Evolutionary conservation across 169 alveolate species (phyloP), one percentile per base, ranked within the genome.

Genomic region (Plasmodium ovale): DNA sequence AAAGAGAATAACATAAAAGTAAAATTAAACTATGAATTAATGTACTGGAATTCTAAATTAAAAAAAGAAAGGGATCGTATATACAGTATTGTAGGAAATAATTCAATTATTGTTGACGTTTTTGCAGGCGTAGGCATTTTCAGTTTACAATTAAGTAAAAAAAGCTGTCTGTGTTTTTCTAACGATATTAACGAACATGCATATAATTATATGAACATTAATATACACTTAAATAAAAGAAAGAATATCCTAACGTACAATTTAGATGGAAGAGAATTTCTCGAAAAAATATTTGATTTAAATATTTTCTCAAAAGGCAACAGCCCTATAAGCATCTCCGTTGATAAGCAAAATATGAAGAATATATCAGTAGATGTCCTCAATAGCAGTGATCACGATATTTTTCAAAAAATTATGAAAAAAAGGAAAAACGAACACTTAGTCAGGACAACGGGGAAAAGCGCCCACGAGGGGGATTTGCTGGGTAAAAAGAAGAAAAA

Each of bases 91-190:
- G 91, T 65, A 29, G 29, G 65, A 5, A 42, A 72, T 0, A 65
- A 58, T 49, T 74, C 72, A 29, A 87, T 70, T n/a, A 49, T 88
- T 73, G 94, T 94, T 68, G 98, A 96, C 53, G 92, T 95, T 49
- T 96, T 96, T 87, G 97, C 97, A 6, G 98, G 98, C 0, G 98
- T 94, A 1, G 98, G 98, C 2, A 97, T 97, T 16, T 93, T 96
- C 73, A 96, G 97, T 31, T 71, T 96, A 85, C 94, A 92, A 35
- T 95, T 96, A 12, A 96, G 97, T 16, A 93, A 93, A 79, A 94
- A 93, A 88, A 97, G 97, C 14, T 94, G 97, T 16, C 70, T 89
- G 39, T 97, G 96, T 37, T 92, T 94, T 68, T 97, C 98, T 0
- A 97, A 97, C 87, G 98, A 97, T 84, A 94, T 95, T 73, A 97